A percentile compares a stretch with the other conserved stretches of the same genome.
These are phyloP conservation scores for Quercus rubra DNA, from an alignment of 306 rosid genomes.

Conservation along the genomic window DNA sequence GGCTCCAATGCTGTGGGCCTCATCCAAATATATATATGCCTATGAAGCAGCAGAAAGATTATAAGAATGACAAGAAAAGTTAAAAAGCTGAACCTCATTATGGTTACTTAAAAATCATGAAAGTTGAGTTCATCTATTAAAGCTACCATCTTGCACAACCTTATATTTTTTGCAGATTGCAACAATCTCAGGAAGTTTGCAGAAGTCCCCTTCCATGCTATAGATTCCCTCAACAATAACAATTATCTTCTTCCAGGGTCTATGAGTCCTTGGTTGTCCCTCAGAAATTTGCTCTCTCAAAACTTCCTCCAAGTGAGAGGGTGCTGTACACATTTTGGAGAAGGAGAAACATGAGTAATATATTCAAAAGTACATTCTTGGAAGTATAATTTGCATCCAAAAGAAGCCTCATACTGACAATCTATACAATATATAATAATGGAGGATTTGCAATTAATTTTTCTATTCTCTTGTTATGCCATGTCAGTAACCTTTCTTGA, in stretches of 20 bases:
- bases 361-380: too few relatives aligned
- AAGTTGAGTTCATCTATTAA: neutral
- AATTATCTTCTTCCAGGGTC: slow-evolving; percentile 92
- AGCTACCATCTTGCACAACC: slow-evolving; percentile 31
- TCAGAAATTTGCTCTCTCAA: slow-evolving; percentile 89
- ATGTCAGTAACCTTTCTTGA: too few relatives aligned
- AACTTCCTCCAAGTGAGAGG: slow-evolving; percentile 77
- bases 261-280: slow-evolving; percentile 85
- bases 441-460: too few relatives aligned
- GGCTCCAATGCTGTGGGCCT: slow-evolving; percentile 94
- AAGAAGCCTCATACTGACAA: neutral
- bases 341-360: neutral
- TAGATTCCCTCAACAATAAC: slow-evolving; percentile 92
- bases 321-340: slow-evolving; percentile 41
- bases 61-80: neutral
- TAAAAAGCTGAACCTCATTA: too few relatives aligned
- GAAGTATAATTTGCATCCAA: too few relatives aligned
- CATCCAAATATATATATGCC: slow-evolving; percentile 81
- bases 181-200: slow-evolving; percentile 88
- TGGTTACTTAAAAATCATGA: too few relatives aligned
- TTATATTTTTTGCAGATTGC: slow-evolving; percentile 80
- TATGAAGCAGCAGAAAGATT: neutral
- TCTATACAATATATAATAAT: neutral
- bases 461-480: too few relatives aligned
- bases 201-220: slow-evolving; percentile 94